phyloP scores from a whole-genome alignment of 208 protist species.

The Phytomonas sp. region DNA sequence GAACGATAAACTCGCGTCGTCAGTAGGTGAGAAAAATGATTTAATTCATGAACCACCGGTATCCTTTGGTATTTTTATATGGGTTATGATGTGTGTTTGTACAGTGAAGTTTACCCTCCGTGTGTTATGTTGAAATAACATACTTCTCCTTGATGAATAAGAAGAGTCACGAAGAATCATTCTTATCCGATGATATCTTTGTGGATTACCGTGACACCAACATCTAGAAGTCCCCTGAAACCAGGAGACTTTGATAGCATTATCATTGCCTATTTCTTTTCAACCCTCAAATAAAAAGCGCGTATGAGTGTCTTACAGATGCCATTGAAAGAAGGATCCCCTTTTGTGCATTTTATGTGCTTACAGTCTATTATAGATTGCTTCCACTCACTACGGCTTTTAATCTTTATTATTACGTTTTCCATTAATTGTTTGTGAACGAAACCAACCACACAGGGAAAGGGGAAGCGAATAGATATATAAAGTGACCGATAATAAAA shows the following conservation, averaged over 20 bases:
- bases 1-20: background rate
- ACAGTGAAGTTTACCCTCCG: background rate
- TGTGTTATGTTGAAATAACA: slow-evolving; percentile 2
- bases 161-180: background rate
- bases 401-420: background rate
- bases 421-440: background rate
- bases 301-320: background rate
- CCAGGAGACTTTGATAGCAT: background rate
- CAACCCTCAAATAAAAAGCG: background rate
- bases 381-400: background rate
- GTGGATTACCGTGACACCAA: background rate
- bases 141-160: background rate
- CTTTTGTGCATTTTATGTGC: background rate
- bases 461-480: background rate
- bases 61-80: background rate
- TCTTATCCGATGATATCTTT: background rate
- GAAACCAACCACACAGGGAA: background rate
- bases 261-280: background rate
- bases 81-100: background rate
- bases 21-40: background rate
- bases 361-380: background rate
- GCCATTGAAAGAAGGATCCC: no score
- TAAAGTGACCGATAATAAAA: background rate
- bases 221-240: background rate
- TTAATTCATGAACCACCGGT: background rate